Conservation (phyloP, 2,329 filamentous ascomycete species). For the Verticillium zaregamsianum region DNA sequence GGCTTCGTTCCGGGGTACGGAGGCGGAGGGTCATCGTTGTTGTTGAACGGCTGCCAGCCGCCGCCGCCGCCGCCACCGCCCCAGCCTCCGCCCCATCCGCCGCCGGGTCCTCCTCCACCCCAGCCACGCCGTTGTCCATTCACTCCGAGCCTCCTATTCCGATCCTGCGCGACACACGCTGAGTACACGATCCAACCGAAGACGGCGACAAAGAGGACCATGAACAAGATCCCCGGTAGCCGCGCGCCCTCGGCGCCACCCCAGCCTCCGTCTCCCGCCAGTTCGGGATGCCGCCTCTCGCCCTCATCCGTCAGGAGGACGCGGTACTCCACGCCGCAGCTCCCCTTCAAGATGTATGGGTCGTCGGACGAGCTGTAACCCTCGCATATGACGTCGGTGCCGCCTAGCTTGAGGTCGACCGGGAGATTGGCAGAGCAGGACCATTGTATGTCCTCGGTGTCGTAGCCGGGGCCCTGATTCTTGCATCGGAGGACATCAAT, state of each 20-base stretch:
- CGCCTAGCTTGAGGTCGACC: conserved; percentile 64
- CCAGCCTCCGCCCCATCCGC: conserved; percentile 35
- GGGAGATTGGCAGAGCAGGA: conserved; percentile 67
- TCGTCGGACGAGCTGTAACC: conserved; percentile 77
- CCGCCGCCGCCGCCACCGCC: conserved; percentile 37
- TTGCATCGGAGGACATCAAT: conserved; percentile 84
- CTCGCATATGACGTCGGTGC: conserved; percentile 89
- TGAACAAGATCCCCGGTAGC: background rate
- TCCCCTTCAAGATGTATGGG: conserved; percentile 82
- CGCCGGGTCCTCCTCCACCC: conserved; percentile 36
- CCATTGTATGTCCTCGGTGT: conserved; percentile 81
- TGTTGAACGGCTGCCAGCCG: conserved; percentile 31
- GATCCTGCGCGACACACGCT: conserved; percentile 32
- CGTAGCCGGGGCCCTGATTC: conserved; percentile 80
- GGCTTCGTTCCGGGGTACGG: conserved; percentile 45
- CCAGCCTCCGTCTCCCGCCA: conserved; percentile 34
- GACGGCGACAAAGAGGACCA: conserved; percentile 54
- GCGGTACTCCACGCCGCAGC: conserved; percentile 88
- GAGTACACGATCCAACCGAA: conserved; percentile 58
- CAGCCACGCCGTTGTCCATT: conserved; percentile 31
- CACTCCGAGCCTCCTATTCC: conserved; percentile 10
- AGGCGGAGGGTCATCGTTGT: conserved; percentile 42
- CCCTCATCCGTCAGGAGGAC: conserved; percentile 74
- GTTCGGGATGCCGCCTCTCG: conserved; percentile 62
- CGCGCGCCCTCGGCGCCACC: conserved; percentile 21